Evolutionary conservation across 2,329 filamentous ascomycete genomes (phyloP).

Genomic region (Fusarium sp.): DNA sequence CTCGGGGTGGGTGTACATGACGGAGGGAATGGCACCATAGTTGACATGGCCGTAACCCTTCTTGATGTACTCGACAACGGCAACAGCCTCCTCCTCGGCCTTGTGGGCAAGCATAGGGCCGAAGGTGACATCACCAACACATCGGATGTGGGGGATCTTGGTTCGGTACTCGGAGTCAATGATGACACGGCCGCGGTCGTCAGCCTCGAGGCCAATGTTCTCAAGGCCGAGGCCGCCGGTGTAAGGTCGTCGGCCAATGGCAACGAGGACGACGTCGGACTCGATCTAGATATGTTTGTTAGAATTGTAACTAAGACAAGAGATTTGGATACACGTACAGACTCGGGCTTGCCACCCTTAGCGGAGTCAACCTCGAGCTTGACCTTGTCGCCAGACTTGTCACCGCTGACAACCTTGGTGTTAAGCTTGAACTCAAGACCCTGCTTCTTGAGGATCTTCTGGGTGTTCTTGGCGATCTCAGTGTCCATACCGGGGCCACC

Average conservation of each 20-base stretch:
- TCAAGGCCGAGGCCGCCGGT: slow-evolving; percentile 91
- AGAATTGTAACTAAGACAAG: slow-evolving; percentile 29
- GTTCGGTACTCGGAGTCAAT: slow-evolving; percentile 99
- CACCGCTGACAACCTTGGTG: slow-evolving; percentile 92
- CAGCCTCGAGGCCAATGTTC: slow-evolving; percentile 90
- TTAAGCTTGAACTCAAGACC: slow-evolving; percentile 98
- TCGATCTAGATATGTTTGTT: slow-evolving; percentile 73
- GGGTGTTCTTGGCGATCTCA: slow-evolving; percentile 89
- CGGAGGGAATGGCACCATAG: slow-evolving; percentile 96
- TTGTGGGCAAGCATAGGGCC: slow-evolving; percentile 99
- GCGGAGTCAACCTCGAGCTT: slow-evolving; percentile 89
- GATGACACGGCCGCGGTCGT: slow-evolving; percentile 93
- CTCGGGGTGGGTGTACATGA: slow-evolving; percentile 99
- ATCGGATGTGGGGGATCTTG: slow-evolving; percentile 96
- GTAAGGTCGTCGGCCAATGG: slow-evolving; percentile 96
- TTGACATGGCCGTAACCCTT: slow-evolving; percentile 99
- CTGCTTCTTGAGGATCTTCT: slow-evolving; percentile 96
- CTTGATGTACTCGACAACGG: slow-evolving; percentile 95
- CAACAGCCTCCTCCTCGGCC: slow-evolving; percentile 97
- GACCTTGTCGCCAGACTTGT: slow-evolving; percentile 80
- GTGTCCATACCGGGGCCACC: slow-evolving; percentile 97
- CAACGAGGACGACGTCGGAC: slow-evolving; percentile 94
- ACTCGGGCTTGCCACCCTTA: slow-evolving; percentile 96
- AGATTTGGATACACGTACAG: slow-evolving; percentile 66
- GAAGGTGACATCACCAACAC: slow-evolving; percentile 95